phyloP scores from a whole-genome alignment of 345 rosid genomes.

The Gossypium bickii region DNA sequence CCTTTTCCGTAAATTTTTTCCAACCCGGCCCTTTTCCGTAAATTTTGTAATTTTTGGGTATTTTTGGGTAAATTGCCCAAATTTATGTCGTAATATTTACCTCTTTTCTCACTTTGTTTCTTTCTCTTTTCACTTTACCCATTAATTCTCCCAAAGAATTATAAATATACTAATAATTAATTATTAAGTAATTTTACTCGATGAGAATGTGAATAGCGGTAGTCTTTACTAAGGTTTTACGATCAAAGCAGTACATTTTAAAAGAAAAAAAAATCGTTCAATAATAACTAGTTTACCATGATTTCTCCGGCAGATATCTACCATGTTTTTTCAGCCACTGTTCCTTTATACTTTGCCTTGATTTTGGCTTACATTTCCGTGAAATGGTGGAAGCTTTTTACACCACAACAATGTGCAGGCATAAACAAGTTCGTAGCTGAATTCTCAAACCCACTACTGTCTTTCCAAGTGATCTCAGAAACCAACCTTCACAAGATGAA shows the following conservation, averaged over 20 bases:
- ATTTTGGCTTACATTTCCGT: conserved; percentile 61
- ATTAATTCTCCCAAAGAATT: too few relatives aligned
- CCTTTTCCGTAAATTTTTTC: too few relatives aligned
- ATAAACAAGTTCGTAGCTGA: conserved; percentile 88
- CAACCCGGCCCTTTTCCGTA: too few relatives aligned
- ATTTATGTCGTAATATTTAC: too few relatives aligned
- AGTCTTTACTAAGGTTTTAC: too few relatives aligned
- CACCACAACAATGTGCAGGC: conserved; percentile 80
- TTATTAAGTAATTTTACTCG: too few relatives aligned
- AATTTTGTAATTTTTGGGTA: too few relatives aligned
- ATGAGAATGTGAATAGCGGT: too few relatives aligned
- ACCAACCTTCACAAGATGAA: conserved; percentile 75
- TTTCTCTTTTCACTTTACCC: too few relatives aligned
- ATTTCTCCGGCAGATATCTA: conserved; percentile 57
- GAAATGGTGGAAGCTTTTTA: conserved; percentile 63
- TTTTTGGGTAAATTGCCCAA: too few relatives aligned
- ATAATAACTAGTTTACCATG: conserved; percentile 26
- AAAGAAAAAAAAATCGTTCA: background rate
- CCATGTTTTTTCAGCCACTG: conserved; percentile 69
- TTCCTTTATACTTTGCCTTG: conserved; percentile 78
- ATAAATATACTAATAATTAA: too few relatives aligned
- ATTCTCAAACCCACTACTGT: conserved; percentile 67
- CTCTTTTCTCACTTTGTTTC: too few relatives aligned
- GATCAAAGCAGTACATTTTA: background rate
- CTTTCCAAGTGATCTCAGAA: conserved; percentile 65